Conservation (phyloP, 805 yeast species). For the Candida rishiriensis region DNA sequence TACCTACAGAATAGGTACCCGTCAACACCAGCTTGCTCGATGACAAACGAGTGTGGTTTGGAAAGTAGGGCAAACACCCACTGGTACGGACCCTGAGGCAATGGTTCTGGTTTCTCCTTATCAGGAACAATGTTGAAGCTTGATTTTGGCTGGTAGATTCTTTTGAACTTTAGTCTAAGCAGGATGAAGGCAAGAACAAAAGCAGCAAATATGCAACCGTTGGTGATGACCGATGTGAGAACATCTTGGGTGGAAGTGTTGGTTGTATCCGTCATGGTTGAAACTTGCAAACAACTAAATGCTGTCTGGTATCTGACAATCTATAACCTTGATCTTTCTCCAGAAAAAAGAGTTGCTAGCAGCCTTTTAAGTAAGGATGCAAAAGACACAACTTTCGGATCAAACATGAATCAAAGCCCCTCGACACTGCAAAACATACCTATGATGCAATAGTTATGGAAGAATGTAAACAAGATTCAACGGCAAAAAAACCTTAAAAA, state of each 20-base stretch:
- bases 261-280: conserved; percentile 24
- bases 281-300: too few species aligned
- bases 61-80: conserved; percentile 67
- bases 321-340: too few species aligned
- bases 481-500: too few species aligned
- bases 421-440: too few species aligned
- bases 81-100: conserved; percentile 60
- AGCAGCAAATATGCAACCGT: conserved; percentile 59
- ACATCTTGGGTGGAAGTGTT: conserved; percentile 70
- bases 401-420: too few species aligned
- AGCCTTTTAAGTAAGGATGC: too few species aligned
- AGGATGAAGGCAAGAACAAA: conserved; percentile 62
- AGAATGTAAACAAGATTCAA: too few species aligned
- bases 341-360: too few species aligned
- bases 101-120: conserved; percentile 66
- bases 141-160: conserved; percentile 84
- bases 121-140: conserved; percentile 53
- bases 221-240: conserved; percentile 62
- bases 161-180: conserved; percentile 58
- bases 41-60: conserved; percentile 68
- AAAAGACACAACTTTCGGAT: too few species aligned
- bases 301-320: too few species aligned
- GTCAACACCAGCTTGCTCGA: conserved; percentile 89
- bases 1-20: conserved; percentile 89
- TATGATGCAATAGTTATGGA: too few species aligned